These are phyloP conservation scores for Jimgerdemannia lactiflua DNA, from an alignment of 192 early-diverging fungal species.

Conservation along the genomic window DNA sequence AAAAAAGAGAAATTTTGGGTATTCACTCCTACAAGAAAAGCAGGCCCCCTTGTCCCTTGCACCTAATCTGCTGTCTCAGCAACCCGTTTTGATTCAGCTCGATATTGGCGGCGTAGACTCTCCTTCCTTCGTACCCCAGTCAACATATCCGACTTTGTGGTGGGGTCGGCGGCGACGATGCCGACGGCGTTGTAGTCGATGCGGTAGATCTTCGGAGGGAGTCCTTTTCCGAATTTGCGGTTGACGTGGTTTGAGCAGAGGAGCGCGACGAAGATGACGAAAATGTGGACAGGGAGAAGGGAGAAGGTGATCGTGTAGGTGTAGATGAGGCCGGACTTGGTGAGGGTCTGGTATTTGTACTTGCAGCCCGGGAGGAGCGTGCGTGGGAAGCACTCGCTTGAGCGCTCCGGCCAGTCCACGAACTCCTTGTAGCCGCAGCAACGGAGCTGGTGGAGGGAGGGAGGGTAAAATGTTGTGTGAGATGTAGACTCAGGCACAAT, in stretches of 20 bases:
- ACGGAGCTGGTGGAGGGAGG: slow-evolving; percentile 23
- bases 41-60: too few relatives aligned
- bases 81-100: too few relatives aligned
- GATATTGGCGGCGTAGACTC: too few relatives aligned
- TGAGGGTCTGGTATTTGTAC: slow-evolving; percentile 33
- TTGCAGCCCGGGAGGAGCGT: slow-evolving; percentile 41
- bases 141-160: too few relatives aligned
- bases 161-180: slow-evolving; percentile 3
- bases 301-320: slow-evolving; percentile 41
- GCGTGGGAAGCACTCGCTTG: slow-evolving; percentile 46
- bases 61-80: too few relatives aligned
- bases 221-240: slow-evolving; percentile 29
- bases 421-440: slow-evolving; percentile 48
- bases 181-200: slow-evolving; percentile 7
- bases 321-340: slow-evolving; percentile 24
- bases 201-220: slow-evolving; percentile 37
- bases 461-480: background rate
- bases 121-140: too few relatives aligned
- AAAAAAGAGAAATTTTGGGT: too few relatives aligned
- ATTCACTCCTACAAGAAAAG: too few relatives aligned
- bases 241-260: slow-evolving; percentile 50
- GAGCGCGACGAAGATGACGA: slow-evolving; percentile 38
- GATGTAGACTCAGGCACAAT: too few relatives aligned
- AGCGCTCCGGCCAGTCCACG: slow-evolving; percentile 41
- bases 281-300: slow-evolving; percentile 32